These are phyloP conservation scores for Noccaea bulbosa DNA, from an alignment of 345 rosid genomes.

Conservation along the genomic window DNA sequence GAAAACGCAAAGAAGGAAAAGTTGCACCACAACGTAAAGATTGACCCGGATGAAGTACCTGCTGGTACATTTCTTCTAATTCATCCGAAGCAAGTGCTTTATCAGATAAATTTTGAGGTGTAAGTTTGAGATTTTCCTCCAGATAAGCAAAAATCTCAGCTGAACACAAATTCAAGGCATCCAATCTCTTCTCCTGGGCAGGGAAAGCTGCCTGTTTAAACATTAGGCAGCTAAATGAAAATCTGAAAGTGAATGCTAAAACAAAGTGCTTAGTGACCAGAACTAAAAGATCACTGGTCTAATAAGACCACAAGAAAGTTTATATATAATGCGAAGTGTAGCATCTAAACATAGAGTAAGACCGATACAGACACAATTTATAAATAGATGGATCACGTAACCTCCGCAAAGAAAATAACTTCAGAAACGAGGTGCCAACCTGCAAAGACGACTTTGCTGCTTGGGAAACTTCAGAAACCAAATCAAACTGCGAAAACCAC, in stretches of 20 bases:
- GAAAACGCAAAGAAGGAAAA: conserved; percentile 29
- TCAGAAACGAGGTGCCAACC: conserved; percentile 51
- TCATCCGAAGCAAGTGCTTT: conserved; percentile 88
- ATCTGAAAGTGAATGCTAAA: conserved; percentile 25
- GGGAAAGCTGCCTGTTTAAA: conserved; percentile 89
- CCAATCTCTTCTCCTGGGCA: conserved; percentile 85
- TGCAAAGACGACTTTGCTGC: conserved; percentile 87
- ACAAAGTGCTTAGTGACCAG: conserved; percentile 21
- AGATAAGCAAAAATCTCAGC: conserved; percentile 74
- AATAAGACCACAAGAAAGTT: conserved; percentile 12
- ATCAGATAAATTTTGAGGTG: conserved; percentile 76
- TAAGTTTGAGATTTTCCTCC: conserved; percentile 93
- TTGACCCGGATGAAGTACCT: conserved; percentile 54
- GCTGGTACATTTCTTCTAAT: conserved; percentile 89
- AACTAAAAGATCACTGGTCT: conserved; percentile 20
- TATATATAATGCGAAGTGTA: conserved; percentile 14
- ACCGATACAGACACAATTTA: neutral
- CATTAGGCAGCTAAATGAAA: conserved; percentile 36
- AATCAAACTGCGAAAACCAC: conserved; percentile 98
- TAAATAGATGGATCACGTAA: neutral
- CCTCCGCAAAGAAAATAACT: conserved; percentile 23
- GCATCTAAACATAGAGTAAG: conserved; percentile 24
- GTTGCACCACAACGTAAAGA: conserved; percentile 12
- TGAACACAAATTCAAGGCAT: conserved; percentile 75
- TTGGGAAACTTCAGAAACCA: conserved; percentile 80